Evolutionary conservation across 2,329 filamentous ascomycete species (phyloP).

Genomic region (Gnomoniopsis smithogilvyi): DNA sequence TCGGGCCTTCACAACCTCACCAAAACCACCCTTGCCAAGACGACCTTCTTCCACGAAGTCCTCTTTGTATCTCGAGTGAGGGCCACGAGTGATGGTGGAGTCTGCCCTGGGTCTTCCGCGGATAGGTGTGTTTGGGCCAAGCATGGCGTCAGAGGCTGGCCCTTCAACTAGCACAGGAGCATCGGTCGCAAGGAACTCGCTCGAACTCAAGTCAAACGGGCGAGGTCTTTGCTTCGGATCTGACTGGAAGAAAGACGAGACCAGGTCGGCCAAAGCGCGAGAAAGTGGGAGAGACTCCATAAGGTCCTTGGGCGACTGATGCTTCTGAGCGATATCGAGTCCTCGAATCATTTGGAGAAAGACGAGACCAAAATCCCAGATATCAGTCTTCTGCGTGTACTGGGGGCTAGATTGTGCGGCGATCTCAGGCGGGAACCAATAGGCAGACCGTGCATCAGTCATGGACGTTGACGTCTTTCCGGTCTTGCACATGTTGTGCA

Average conservation of each 20-base stretch:
- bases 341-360: slow-evolving; percentile 95
- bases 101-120: slow-evolving; percentile 54
- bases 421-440: slow-evolving; percentile 81
- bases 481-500: slow-evolving; percentile 59
- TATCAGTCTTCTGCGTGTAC: slow-evolving; percentile 76
- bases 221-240: slow-evolving; percentile 82
- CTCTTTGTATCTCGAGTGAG: slow-evolving; percentile 73
- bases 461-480: slow-evolving; percentile 50
- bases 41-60: slow-evolving; percentile 90
- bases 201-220: slow-evolving; percentile 69
- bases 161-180: slow-evolving; percentile 55
- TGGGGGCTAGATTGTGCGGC: slow-evolving; percentile 58
- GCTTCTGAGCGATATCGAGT: slow-evolving; percentile 69
- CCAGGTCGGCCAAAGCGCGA: slow-evolving; percentile 71
- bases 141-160: slow-evolving; percentile 26
- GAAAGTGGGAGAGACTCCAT: slow-evolving; percentile 71
- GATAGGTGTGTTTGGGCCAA: slow-evolving; percentile 38
- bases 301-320: slow-evolving; percentile 73
- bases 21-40: slow-evolving; percentile 90
- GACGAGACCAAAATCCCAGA: slow-evolving; percentile 92
- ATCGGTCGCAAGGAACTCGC: slow-evolving; percentile 64
- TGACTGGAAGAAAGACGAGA: slow-evolving; percentile 78
- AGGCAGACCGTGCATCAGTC: slow-evolving; percentile 67
- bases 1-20: slow-evolving; percentile 90
- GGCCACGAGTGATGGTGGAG: slow-evolving; percentile 50